Percentiles rank a stretch among this genome's conserved stretches.
Evolutionary conservation across 1,284 basidiomycete species (phyloP).

Genomic region (Apiotrichum laibachii): DNA sequence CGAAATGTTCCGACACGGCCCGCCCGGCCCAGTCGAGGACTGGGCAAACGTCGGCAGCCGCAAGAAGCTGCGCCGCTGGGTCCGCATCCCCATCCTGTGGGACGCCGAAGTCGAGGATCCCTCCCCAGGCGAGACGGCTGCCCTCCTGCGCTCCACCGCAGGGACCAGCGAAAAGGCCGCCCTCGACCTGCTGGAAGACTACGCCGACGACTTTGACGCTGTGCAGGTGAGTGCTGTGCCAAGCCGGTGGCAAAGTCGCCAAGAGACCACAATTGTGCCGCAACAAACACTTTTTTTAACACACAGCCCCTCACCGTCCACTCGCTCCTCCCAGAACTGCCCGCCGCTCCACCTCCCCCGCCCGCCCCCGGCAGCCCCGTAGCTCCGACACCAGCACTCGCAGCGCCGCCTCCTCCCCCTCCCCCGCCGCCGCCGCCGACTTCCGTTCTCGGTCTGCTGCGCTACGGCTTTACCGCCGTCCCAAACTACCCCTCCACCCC

Average conservation of each 20-base stretch:
- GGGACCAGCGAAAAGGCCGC: background rate
- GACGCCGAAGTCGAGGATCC: conserved; percentile 14
- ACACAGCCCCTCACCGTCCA: conserved; percentile 15
- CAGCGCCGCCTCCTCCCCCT: background rate
- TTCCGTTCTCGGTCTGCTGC: background rate
- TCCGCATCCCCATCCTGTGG: conserved; percentile 27
- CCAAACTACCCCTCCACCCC: background rate
- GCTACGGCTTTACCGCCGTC: background rate
- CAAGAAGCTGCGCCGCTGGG: conserved; percentile 20
- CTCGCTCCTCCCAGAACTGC: conserved; percentile 5
- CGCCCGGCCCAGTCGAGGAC: background rate
- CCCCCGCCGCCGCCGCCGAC: background rate
- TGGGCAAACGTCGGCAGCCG: conserved; percentile 10
- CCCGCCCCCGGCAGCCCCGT: too few relatives aligned
- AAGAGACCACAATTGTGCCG: too few relatives aligned
- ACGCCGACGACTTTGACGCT: background rate
- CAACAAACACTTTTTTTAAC: background rate
- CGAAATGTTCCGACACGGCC: conserved; percentile 1
- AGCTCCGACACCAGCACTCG: background rate
- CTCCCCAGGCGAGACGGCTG: background rate
- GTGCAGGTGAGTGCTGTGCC: background rate
- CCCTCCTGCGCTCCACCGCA: background rate
- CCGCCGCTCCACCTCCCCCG: too few relatives aligned
- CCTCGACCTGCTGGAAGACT: conserved; percentile 7
- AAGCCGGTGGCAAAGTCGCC: too few relatives aligned